A percentile compares a stretch with the other conserved stretches of the same genome.
phyloP scores from a whole-genome alignment of 2,329 filamentous ascomycete genomes.

The Talaromyces sp. region DNA sequence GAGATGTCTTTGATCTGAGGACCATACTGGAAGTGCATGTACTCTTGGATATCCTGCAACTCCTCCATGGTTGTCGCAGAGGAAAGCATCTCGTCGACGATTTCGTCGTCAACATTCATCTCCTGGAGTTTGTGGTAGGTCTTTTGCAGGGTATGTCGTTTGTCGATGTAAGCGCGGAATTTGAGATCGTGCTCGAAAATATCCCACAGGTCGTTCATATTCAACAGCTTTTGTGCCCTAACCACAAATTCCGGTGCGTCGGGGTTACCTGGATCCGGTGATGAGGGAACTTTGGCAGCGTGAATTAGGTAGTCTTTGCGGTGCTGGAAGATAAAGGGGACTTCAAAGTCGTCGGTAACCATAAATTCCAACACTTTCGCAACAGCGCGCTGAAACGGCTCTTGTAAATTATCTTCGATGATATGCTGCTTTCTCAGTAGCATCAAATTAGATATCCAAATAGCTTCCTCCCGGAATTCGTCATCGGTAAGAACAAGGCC shows the following conservation, averaged over 20 bases:
- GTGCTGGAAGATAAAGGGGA: slow-evolving; percentile 96
- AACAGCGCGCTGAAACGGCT: slow-evolving; percentile 80
- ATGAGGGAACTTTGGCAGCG: slow-evolving; percentile 63
- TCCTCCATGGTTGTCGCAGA: slow-evolving; percentile 85
- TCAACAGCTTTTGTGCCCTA: slow-evolving; percentile 77
- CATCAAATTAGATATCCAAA: slow-evolving; percentile 86
- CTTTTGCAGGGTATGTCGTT: slow-evolving; percentile 77
- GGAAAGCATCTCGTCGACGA: slow-evolving; percentile 76
- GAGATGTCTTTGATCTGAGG: slow-evolving; percentile 75
- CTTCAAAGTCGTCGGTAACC: slow-evolving; percentile 88
- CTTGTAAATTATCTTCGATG: slow-evolving; percentile 63
- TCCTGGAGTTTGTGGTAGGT: slow-evolving; percentile 68
- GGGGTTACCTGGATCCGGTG: slow-evolving; percentile 58
- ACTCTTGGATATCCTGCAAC: slow-evolving; percentile 92
- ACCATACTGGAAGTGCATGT: slow-evolving; percentile 89
- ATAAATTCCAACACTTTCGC: slow-evolving; percentile 93
- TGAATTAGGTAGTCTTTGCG: slow-evolving; percentile 97
- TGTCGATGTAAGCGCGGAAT: slow-evolving; percentile 87
- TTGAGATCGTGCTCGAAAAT: slow-evolving; percentile 93
- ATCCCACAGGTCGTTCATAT: slow-evolving; percentile 90
- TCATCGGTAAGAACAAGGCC: slow-evolving; percentile 74
- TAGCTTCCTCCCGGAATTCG: slow-evolving; percentile 81
- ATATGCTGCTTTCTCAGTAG: slow-evolving; percentile 70
- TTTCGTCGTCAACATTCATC: slow-evolving; percentile 60
- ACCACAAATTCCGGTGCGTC: slow-evolving; percentile 69